Conservation (phyloP, 2,329 filamentous ascomycete genomes). For the Fusarium sp. region DNA sequence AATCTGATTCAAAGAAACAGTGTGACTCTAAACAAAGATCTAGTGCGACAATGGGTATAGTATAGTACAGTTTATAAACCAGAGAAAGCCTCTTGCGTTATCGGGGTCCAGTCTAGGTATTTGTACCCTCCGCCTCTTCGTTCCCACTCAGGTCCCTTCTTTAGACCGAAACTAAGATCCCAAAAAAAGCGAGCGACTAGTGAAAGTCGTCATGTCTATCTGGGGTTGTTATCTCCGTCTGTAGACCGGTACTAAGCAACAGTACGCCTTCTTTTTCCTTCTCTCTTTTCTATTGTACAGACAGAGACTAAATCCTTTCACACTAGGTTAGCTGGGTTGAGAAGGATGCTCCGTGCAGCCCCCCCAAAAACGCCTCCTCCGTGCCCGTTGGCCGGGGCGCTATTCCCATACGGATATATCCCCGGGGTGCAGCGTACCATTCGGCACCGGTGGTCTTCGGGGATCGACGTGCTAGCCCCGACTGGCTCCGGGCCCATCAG, state of each 20-base stretch:
- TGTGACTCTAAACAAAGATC: background rate
- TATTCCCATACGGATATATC: constrained; percentile 48
- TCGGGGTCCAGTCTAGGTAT: constrained; percentile 1
- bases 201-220: constrained; percentile 19
- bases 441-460: constrained; percentile 37
- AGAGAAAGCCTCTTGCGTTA: background rate
- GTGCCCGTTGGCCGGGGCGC: constrained; percentile 26
- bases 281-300: background rate
- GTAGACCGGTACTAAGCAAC: constrained; percentile 9
- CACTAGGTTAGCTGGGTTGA: background rate
- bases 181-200: background rate
- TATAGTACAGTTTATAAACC: too few relatives aligned
- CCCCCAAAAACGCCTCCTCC: background rate
- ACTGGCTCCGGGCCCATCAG: constrained; percentile 7
- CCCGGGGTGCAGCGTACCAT: constrained; percentile 26
- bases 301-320: background rate
- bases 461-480: constrained; percentile 31
- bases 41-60: constrained; percentile 2
- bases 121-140: background rate
- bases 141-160: background rate
- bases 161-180: background rate
- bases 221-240: constrained; percentile 38
- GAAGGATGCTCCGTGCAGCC: background rate
- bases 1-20: constrained; percentile 2
- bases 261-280: background rate